Evolutionary conservation across 1,284 basidiomycete genomes (phyloP).

Genomic region (Pseudozyma tsukubaensis): DNA sequence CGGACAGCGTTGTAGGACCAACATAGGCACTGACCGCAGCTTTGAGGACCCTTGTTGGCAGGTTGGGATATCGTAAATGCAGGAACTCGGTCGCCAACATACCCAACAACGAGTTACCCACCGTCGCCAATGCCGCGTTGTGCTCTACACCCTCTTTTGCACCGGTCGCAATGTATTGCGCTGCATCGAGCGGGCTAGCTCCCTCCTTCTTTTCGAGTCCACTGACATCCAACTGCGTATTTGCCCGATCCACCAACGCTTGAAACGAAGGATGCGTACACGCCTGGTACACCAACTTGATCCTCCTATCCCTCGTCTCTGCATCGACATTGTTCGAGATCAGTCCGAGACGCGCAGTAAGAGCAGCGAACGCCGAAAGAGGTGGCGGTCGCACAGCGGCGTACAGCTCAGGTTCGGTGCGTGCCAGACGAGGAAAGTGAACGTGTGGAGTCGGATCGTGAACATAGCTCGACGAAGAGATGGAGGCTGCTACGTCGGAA

Average conservation of each 20-base stretch:
- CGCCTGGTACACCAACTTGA: constrained; percentile 54
- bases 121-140: constrained; percentile 82
- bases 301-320: constrained; percentile 46
- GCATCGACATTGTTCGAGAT: constrained; percentile 34
- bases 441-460: constrained; percentile 49
- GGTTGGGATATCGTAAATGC: constrained; percentile 84
- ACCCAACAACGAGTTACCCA: constrained; percentile 92
- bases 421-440: constrained; percentile 58
- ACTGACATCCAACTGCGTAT: constrained; percentile 29
- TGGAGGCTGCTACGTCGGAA: neutral
- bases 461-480: constrained; percentile 12
- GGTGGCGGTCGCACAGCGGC: constrained; percentile 57
- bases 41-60: constrained; percentile 90
- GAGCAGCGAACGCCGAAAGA: constrained; percentile 52
- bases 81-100: constrained; percentile 89
- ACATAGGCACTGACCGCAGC: constrained; percentile 90
- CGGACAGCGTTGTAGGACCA: constrained; percentile 83
- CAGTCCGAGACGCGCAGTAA: constrained; percentile 59
- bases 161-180: constrained; percentile 23
- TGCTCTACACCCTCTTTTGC: constrained; percentile 59
- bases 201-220: constrained; percentile 32
- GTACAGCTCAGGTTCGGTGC: constrained; percentile 60
- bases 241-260: constrained; percentile 37
- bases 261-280: constrained; percentile 63
- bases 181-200: constrained; percentile 18